Evolutionary conservation across 495 filamentous ascomycete genomes (phyloP).

Genomic region (Lentithecium fluviatile): DNA sequence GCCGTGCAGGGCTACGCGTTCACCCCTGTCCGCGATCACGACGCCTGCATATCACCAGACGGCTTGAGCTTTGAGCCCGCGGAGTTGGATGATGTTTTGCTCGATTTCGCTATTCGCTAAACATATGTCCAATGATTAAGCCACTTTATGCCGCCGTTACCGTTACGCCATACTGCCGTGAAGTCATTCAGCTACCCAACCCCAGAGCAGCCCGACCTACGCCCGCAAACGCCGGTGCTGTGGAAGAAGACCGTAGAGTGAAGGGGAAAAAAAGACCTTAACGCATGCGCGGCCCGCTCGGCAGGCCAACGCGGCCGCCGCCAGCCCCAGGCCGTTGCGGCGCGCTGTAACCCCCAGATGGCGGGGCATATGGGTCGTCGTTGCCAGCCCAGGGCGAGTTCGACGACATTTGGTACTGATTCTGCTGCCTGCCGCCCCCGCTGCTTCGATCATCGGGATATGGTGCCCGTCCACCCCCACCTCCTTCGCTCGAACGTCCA

Average conservation of each 20-base stretch:
- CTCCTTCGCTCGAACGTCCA: conserved; percentile 6
- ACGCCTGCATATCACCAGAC: background rate
- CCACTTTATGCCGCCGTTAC: background rate
- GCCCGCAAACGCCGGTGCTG: background rate
- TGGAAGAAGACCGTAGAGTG: too few relatives aligned
- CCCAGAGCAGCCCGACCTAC: background rate
- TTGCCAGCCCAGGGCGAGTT: conserved; percentile 31
- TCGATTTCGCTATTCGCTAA: background rate
- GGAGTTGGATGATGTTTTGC: background rate
- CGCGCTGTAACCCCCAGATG: conserved; percentile 11
- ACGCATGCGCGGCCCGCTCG: conserved; percentile 49
- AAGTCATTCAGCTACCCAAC: background rate
- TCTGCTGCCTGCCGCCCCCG: conserved; percentile 17
- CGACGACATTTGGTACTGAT: conserved; percentile 23
- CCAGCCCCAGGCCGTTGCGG: conserved; percentile 22
- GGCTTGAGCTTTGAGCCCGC: background rate
- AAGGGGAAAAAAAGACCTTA: background rate
- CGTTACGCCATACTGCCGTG: background rate
- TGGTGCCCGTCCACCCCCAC: conserved; percentile 14
- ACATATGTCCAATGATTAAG: background rate
- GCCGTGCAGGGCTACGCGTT: conserved; percentile 1
- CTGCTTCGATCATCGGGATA: conserved; percentile 36
- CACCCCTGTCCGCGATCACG: background rate
- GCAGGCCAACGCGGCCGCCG: conserved; percentile 49
- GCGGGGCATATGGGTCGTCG: conserved; percentile 22